Base-by-base conservation (phyloP, 163 green algal genomes). In the Botryococcus braunii region DNA sequence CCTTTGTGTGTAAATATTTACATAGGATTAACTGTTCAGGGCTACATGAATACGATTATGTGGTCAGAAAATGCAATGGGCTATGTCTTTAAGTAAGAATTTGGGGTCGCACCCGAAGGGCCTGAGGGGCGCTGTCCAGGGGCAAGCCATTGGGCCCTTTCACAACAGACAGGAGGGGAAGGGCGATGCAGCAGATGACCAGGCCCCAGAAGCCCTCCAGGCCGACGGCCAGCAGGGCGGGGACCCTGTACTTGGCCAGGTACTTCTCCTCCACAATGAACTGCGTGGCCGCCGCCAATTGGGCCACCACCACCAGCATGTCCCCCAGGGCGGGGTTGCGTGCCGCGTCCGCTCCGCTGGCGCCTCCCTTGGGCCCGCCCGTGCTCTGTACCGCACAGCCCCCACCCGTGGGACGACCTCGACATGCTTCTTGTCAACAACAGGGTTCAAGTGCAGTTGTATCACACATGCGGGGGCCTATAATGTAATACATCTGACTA, bases 181-280 rank as follows among this genome's bases (percentile, higher is more conserved):
- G 80, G n/a, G 76, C 80, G 6, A 86, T 23, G 8, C 55, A 37
- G 63, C 76, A 88, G 46, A 94, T 72, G 47, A 78, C 8, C 34
- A 91, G 64, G 21, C 89, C 89, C 85, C 85, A 93, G 31, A 80
- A 73, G 38, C 89, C 89, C 79, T 95, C 74, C 38, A 91, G 66
- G 35, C 85, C 85, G 48, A 91, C 83, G 2, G 82, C 85, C 57
- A 92, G 70, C 65, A 89, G 74, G 9, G 83, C 73, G 27, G 79
- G 78, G 50, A 82, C 75, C 38, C 71, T 36, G 41, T 76, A 74
- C 65, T 83, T 73, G 27, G 74, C 73, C 67, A 93, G 74, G 60
- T 86, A 91, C 74, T 88, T 88, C 68, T 93, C 86, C 71, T 93
- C 86, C 59, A 91, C 71, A 23, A 96, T 91, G 76, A 95, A 94